Base-by-base conservation (phyloP, 2,329 filamentous ascomycete species). In the Cercospora zeae-maydis region DNA sequence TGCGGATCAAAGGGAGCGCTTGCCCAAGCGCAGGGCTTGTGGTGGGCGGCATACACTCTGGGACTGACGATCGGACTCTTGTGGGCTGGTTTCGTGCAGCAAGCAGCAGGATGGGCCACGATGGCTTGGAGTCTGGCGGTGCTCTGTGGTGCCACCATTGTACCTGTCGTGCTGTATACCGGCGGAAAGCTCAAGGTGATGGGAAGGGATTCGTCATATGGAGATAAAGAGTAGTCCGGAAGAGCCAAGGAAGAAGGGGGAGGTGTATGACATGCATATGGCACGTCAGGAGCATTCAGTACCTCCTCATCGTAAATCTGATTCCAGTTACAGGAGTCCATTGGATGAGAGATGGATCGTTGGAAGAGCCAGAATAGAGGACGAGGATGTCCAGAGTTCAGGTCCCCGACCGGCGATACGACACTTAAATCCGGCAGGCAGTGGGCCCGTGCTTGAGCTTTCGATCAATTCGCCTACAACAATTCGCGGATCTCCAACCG, bases 51-150 rank as follows among this genome's bases (percentile, higher is more conserved):
- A 9, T 45, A 45, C 16, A 45, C 39, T 4, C 16, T 45, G 19
- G 39, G 39, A 13, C 39, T 45, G 16, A 21, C 39, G 4, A 21
- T 14, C 19, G 39, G 39, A 14, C 11, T 45, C 10, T 3, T 45
- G 10, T 58, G 36, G 19, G 53, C 53, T 31, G 59, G 59, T n/a
- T 51, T 62, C 13, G 27, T 62, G 27, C 59, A 62, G 33, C 21
- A 19, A 36, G 27, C 39, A 36, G 51, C 59, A 8, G 59, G 59
- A 19, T 62, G 59, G 59, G 16, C 53, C 11, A 58, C 53, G 30
- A 34, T 57, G 34, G 47, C 39, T 19, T 62, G 59, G 59, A 51
- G 36, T 11, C 16, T 61, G 21, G 59, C 58, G 13, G 16, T 59
- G 10, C 34, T 59, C 9, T 21, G 58, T 42, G 39, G 39, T 3